Evolutionary conservation across 306 rosid species (phyloP).

Genomic region (Medicago lupulina): DNA sequence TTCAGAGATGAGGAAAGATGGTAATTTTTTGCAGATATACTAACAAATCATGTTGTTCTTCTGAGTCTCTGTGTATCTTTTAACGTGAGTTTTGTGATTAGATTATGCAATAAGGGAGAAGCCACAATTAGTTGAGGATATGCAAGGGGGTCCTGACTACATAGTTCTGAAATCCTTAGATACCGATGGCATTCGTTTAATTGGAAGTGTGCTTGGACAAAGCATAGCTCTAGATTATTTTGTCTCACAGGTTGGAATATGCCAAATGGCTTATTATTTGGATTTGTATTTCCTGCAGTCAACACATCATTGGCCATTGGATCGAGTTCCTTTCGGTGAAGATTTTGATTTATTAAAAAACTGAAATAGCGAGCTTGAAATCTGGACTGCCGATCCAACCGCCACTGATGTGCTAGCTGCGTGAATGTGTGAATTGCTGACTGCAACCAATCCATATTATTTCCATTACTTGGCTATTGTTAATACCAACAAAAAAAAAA

Average conservation of each 20-base stretch:
- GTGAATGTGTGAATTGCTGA: background rate
- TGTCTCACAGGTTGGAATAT: conserved; percentile 82
- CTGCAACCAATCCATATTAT: background rate
- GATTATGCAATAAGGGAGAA: conserved; percentile 93
- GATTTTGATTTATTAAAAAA: background rate
- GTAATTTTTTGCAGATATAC: conserved; percentile 53
- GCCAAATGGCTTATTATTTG: conserved; percentile 2
- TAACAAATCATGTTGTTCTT: conserved; percentile 30
- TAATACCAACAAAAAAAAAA: conserved; percentile 18
- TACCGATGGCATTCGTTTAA: conserved; percentile 85
- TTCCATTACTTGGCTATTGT: conserved; percentile 14
- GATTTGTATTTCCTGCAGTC: background rate
- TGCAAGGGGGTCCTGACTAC: conserved; percentile 93
- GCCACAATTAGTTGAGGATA: conserved; percentile 75
- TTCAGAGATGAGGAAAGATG: conserved; percentile 88
- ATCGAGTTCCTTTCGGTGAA: background rate
- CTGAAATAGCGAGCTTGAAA: background rate
- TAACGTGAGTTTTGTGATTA: conserved; percentile 41
- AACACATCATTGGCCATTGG: background rate
- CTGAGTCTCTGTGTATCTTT: conserved; percentile 11
- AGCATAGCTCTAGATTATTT: conserved; percentile 98
- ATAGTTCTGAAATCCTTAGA: conserved; percentile 85
- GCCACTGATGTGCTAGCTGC: background rate
- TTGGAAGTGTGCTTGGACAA: conserved; percentile 96
- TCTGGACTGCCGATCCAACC: background rate